phyloP scores from a whole-genome alignment of 345 rosid genomes.

The Hypericum perforatum region DNA sequence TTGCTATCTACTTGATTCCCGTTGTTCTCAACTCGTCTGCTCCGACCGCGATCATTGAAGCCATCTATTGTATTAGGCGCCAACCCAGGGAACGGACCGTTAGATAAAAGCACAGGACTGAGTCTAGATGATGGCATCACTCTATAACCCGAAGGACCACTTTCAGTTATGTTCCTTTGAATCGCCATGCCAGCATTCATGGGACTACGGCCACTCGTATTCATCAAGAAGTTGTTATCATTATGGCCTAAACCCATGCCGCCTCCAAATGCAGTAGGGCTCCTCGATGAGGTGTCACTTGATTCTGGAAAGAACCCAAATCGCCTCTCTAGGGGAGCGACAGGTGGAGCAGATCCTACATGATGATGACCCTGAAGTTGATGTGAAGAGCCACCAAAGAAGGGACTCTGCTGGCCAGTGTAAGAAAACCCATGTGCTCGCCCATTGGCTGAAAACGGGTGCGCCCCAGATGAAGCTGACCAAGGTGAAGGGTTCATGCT shows the following conservation, averaged over 20 bases:
- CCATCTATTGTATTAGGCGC: slow-evolving; percentile 36
- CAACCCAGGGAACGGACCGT: slow-evolving; percentile 42
- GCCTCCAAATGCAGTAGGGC: slow-evolving; percentile 33
- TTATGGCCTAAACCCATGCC: slow-evolving; percentile 38
- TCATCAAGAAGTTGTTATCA: slow-evolving; percentile 39
- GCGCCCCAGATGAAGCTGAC: slow-evolving; percentile 52
- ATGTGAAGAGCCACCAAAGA: slow-evolving; percentile 24
- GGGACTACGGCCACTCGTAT: slow-evolving; percentile 32
- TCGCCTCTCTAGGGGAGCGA: slow-evolving; percentile 65
- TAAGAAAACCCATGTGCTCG: slow-evolving; percentile 39
- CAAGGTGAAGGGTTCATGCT: slow-evolving; percentile 47
- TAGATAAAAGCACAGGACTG: slow-evolving; percentile 33
- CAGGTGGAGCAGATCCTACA: slow-evolving; percentile 91
- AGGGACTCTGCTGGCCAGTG: slow-evolving; percentile 32
- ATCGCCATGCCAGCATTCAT: slow-evolving; percentile 14
- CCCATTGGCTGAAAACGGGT: slow-evolving; percentile 43
- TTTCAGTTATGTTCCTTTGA: slow-evolving; percentile 32
- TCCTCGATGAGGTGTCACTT: slow-evolving; percentile 58
- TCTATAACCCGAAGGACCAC: slow-evolving; percentile 42
- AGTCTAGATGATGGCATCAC: slow-evolving; percentile 52
- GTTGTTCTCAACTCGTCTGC: slow-evolving; percentile 31
- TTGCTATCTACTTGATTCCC: slow-evolving; percentile 45
- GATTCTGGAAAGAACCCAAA: slow-evolving; percentile 73
- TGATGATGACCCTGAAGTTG: slow-evolving; percentile 41
- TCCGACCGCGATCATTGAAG: slow-evolving; percentile 41